Conservation (phyloP, 768 basidiomycete genomes). For the Boletus reticuloceps region DNA sequence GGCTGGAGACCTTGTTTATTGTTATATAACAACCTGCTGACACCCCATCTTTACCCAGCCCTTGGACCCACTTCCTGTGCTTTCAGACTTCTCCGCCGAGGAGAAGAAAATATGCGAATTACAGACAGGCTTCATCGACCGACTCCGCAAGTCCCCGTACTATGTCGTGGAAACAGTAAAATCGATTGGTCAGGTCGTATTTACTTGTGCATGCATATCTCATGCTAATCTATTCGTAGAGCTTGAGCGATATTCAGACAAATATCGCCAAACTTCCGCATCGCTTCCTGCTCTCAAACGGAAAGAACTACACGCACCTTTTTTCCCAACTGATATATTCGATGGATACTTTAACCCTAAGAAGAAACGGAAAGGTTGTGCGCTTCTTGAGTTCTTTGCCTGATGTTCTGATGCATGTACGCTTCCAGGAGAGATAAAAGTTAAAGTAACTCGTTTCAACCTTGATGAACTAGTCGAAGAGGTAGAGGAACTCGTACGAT, state of each 20-base stretch:
- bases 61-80: constrained; percentile 60
- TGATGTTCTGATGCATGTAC: not conserved
- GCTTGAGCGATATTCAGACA: constrained; percentile 80
- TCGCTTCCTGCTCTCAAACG: constrained; percentile 67
- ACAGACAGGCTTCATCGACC: constrained; percentile 62
- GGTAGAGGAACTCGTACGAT: constrained; percentile 53
- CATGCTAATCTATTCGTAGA: constrained; percentile 40
- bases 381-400: not conserved
- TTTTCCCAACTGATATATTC: constrained; percentile 76
- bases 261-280: constrained; percentile 62
- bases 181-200: constrained; percentile 46
- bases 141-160: constrained; percentile 70
- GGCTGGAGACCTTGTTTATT: constrained; percentile 32
- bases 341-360: constrained; percentile 79
- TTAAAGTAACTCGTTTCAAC: constrained; percentile 46
- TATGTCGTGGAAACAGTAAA: constrained; percentile 71
- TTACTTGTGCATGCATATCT: not conserved
- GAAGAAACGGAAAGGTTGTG: constrained; percentile 52
- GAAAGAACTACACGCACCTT: constrained; percentile 67
- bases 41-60: constrained; percentile 41
- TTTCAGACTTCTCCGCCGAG: constrained; percentile 61
- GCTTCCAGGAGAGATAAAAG: constrained; percentile 30
- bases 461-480: constrained; percentile 69
- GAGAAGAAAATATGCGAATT: constrained; percentile 65
- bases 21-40: constrained; percentile 19